phyloP scores from a whole-genome alignment of 2,329 filamentous ascomycete genomes.

The Neodidymelliopsis sp. region DNA sequence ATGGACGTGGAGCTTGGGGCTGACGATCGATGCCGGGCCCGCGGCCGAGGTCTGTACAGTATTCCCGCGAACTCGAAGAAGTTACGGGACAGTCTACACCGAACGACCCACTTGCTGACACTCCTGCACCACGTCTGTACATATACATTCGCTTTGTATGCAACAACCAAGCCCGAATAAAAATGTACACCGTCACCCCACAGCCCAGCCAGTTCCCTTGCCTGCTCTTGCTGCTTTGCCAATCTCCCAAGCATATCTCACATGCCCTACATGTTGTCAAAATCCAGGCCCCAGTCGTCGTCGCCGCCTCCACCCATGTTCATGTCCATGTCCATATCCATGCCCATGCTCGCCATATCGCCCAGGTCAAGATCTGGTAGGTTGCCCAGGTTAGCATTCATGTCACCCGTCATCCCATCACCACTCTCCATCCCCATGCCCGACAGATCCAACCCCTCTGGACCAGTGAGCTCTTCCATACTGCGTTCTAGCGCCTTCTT shows the following conservation, averaged over 20 bases:
- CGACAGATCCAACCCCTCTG: slow-evolving; percentile 40
- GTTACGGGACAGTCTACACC: slow-evolving; percentile 11
- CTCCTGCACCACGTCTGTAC: background rate
- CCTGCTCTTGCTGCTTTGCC: background rate
- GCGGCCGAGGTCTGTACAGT: slow-evolving; percentile 14
- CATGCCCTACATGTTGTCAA: slow-evolving; percentile 46
- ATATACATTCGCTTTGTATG: background rate
- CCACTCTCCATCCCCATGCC: slow-evolving; percentile 41
- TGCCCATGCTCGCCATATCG: slow-evolving; percentile 40
- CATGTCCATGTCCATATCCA: slow-evolving; percentile 38
- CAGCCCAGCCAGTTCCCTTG: background rate
- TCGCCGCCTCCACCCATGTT: slow-evolving; percentile 40
- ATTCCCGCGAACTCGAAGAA: background rate
- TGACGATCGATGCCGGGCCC: slow-evolving; percentile 6
- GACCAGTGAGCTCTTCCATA: slow-evolving; percentile 40
- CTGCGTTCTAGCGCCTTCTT: slow-evolving; percentile 44
- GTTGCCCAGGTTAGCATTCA: slow-evolving; percentile 34
- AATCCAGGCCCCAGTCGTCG: slow-evolving; percentile 53
- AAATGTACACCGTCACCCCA: background rate
- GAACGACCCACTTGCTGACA: slow-evolving; percentile 4
- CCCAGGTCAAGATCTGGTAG: slow-evolving; percentile 41
- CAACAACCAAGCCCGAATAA: background rate
- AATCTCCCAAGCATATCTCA: background rate
- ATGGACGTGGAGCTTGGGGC: slow-evolving; percentile 17
- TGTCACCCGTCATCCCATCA: slow-evolving; percentile 27